phyloP scores from a whole-genome alignment of 352 stramenopile genomes.

The Achlya hypogyna region DNA sequence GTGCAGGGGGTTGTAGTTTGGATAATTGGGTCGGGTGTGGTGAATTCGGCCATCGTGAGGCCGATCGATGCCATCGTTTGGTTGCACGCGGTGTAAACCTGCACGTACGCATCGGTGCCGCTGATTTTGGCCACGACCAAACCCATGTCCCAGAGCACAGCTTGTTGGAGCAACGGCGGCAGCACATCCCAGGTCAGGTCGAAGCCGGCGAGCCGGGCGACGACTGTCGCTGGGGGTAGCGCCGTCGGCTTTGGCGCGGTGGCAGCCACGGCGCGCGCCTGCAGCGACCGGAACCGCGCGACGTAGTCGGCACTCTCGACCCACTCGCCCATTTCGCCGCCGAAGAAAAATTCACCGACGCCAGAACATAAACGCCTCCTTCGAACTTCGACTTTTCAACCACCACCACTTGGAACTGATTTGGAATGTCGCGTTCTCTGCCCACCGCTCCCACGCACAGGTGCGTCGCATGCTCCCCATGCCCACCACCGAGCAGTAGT shows the following conservation, averaged over 20 bases:
- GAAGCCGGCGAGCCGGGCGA: not conserved
- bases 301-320: conserved; percentile 13
- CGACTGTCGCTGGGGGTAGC: not conserved
- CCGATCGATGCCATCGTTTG: not conserved
- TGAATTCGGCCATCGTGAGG: conserved; percentile 4
- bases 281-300: not conserved
- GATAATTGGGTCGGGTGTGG: not conserved
- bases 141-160: conserved; percentile 15
- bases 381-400: not conserved
- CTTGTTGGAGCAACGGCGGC: not conserved
- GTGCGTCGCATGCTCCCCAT: too few relatives aligned
- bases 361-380: not conserved
- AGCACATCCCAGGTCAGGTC: not conserved
- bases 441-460: too few relatives aligned
- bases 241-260: not conserved
- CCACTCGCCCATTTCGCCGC: not conserved
- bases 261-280: not conserved
- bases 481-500: too few relatives aligned
- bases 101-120: not conserved
- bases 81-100: conserved; percentile 4
- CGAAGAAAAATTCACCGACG: not conserved
- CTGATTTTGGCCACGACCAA: not conserved
- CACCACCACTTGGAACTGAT: not conserved
- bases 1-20: not conserved
- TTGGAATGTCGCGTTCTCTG: too few relatives aligned